These are phyloP conservation scores for Yamadazyma ubonensis DNA, from an alignment of 805 yeast genomes.

Conservation along the genomic window DNA sequence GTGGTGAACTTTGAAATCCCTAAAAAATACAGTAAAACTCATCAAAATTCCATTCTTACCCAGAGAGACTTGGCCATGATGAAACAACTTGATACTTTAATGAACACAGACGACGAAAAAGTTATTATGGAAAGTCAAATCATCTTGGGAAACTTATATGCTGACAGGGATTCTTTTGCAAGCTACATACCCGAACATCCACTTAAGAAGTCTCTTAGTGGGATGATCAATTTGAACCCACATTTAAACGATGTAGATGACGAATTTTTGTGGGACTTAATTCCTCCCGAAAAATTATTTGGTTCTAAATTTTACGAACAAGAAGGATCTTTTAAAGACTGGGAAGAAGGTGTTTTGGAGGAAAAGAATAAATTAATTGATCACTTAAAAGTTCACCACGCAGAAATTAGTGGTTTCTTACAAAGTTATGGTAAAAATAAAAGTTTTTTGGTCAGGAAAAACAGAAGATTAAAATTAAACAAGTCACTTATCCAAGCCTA, in stretches of 20 bases:
- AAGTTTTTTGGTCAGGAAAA: conserved; percentile 13
- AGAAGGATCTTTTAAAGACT: conserved; percentile 30
- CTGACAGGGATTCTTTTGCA: conserved; percentile 27
- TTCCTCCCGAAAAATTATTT: conserved; percentile 34
- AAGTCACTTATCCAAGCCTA: conserved; percentile 34
- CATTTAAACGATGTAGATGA: conserved; percentile 36
- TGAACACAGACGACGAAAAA: conserved; percentile 23
- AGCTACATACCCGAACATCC: conserved; percentile 37
- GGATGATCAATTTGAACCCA: conserved; percentile 38
- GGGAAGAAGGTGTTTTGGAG: conserved; percentile 32
- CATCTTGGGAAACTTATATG: conserved; percentile 25
- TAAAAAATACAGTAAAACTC: conserved; percentile 22
- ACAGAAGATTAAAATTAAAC: conserved; percentile 28
- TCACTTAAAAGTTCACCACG: conserved; percentile 12
- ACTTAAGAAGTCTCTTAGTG: conserved; percentile 37
- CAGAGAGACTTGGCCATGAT: conserved; percentile 26
- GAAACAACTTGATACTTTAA: conserved; percentile 24
- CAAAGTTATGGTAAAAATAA: conserved; percentile 12
- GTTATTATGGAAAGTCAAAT: conserved; percentile 24
- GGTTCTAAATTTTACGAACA: conserved; percentile 37
- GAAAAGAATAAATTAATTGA: conserved; percentile 16
- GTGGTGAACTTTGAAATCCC: conserved; percentile 29
- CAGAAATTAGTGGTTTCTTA: conserved; percentile 13
- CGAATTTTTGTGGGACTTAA: conserved; percentile 39
- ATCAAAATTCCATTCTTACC: conserved; percentile 20